Percentiles rank a stretch among this genome's conserved stretches.
Evolutionary conservation across 495 filamentous ascomycete genomes (phyloP).

Genomic region (Cudoniella acicularis): DNA sequence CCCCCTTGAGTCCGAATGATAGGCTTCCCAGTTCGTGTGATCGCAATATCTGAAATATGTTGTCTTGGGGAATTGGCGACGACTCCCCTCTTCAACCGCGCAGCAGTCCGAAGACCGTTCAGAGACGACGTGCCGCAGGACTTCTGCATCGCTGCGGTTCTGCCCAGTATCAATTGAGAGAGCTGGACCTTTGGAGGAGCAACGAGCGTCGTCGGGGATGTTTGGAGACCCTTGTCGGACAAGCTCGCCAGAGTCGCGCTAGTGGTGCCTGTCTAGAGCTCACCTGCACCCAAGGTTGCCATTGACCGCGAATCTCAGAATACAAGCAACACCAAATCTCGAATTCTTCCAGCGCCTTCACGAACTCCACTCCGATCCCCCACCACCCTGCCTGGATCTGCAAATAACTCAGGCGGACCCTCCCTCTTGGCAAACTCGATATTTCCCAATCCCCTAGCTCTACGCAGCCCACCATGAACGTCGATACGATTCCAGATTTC

Average conservation of each 20-base stretch:
- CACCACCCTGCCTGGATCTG: not conserved
- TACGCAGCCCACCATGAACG: conserved; percentile 21
- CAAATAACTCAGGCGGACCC: not conserved
- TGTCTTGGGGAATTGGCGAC: conserved; percentile 35
- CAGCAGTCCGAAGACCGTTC: conserved; percentile 25
- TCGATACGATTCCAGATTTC: conserved; percentile 81
- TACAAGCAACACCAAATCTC: conserved; percentile 11
- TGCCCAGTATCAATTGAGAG: conserved; percentile 16
- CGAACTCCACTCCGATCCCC: not conserved
- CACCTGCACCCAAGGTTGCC: conserved; percentile 16
- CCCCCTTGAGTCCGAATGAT: conserved; percentile 79
- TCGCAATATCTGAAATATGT: conserved; percentile 71
- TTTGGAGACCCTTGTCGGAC: not conserved
- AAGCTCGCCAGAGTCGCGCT: not conserved
- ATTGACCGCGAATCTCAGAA: conserved; percentile 15
- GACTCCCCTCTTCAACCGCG: conserved; percentile 10
- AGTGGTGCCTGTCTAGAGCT: conserved; percentile 8
- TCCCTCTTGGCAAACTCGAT: not conserved
- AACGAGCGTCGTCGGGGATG: not conserved
- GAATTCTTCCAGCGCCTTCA: not conserved
- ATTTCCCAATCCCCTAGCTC: not conserved
- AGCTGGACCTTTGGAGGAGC: not conserved
- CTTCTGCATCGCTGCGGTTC: conserved; percentile 28
- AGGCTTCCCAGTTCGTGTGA: conserved; percentile 84
- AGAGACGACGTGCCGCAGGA: conserved; percentile 24